Evolutionary conservation across 371 early-diverging fungal genomes (phyloP).

Genomic region (Syncephalastrum sp.): DNA sequence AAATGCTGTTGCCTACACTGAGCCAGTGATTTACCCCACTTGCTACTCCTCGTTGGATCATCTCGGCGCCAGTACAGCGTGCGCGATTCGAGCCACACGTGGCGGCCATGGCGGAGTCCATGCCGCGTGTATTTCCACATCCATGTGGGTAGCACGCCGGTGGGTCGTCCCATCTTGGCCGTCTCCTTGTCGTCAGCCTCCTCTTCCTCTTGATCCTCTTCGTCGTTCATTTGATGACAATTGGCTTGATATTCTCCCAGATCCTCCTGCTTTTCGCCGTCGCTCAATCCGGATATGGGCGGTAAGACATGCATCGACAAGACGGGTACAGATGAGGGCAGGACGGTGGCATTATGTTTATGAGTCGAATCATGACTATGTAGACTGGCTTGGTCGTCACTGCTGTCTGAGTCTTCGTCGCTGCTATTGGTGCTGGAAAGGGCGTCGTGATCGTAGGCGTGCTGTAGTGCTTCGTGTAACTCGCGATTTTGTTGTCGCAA

Average conservation of each 20-base stretch:
- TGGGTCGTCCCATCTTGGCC: background rate
- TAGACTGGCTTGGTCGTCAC: background rate
- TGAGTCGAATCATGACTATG: background rate
- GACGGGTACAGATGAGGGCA: too few species aligned
- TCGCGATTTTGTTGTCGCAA: too few species aligned
- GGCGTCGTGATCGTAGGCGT: too few species aligned
- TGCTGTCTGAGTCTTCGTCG: background rate
- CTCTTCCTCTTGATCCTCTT: background rate
- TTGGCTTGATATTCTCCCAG: background rate
- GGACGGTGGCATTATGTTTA: too few species aligned
- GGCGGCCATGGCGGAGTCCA: conserved; percentile 10
- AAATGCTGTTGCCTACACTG: background rate
- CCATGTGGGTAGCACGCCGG: conserved; percentile 5
- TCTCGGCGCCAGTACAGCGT: conserved; percentile 12
- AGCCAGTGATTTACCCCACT: background rate
- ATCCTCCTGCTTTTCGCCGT: background rate
- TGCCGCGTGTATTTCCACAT: conserved; percentile 17
- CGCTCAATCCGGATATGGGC: too few species aligned
- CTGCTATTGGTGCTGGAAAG: background rate
- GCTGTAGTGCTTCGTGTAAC: too few species aligned
- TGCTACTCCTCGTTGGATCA: background rate
- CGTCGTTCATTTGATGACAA: background rate
- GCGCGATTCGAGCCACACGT: conserved; percentile 12
- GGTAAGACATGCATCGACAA: too few species aligned
- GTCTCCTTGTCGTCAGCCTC: conserved; percentile 4